Evolutionary conservation across 2,329 filamentous ascomycete genomes (phyloP), one percentile per base, ranked within the genome.

Genomic region (Ceratocystis variospora): DNA sequence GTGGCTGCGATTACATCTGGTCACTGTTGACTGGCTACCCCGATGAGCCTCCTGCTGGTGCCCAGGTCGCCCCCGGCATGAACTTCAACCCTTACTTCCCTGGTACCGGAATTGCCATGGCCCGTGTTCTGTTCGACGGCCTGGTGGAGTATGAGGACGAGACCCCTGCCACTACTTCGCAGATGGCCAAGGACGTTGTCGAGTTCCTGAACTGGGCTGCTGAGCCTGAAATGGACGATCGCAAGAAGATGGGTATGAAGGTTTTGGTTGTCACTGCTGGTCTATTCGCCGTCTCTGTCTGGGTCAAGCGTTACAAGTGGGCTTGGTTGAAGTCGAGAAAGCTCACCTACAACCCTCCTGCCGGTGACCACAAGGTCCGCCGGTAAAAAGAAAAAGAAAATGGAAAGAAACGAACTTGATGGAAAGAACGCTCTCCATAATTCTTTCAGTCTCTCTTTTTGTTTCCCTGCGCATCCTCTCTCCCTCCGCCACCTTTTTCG

Each of bases 81-180:
- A 96, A 97, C 87, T 99, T 99, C 86, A 99, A 99, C 85, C 94
- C 94, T 69, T 99, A 96, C 84, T 99, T 99, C 87, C 94, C 94
- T 67, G 94, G 94, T 75, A 97, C 94, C 72, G 93, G 93, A 76
- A 99, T 99, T 77, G 94, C 89, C 74, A 99, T 99, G 94, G 93
- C 88, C 73, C 93, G 94, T 85, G 94, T 97, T 69, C 86, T 99
- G 69, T 99, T 96, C 80, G 94, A 99, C 72, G 94, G 90, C 70
- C 81, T 99, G 67, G 94, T 99, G 70, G 94, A 99, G 78, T 99
- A 97, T 80, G 94, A 99, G 77, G 94, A 99, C 72, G 91, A 84
- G 70, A 99, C 94, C 53, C 89, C 91, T 64, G 94, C 94, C 62
- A 90, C 93, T 69, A 91, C 91, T 71, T 96, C 93, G 70, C 94